Base-by-base conservation (phyloP, 306 rosid species). In the Gastrolobium bilobum region DNA sequence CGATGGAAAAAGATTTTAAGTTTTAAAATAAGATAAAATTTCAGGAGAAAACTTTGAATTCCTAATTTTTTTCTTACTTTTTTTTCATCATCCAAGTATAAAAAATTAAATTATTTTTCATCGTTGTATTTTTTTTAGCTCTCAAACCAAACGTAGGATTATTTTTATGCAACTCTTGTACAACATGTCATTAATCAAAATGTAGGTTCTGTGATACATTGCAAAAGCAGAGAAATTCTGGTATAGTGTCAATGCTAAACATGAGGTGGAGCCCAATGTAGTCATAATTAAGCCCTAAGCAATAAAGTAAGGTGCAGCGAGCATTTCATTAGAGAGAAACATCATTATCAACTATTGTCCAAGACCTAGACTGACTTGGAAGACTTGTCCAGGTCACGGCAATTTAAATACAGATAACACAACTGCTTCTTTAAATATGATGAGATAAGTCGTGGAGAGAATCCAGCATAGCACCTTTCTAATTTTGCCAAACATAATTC, bases 361-460 rank as follows among this genome's bases (percentile, higher is more conserved):
- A 5, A 30, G 56, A 44, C 54, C 9, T 1, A 0, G 56, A 34
- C 26, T 42, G 37, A n/a, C 4, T 51, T 38, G 5, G 72, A 30
- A 61, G 26, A 42, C 7, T 67, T 43, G 53, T 79, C 26, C 26
- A 79, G 54, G 31, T 60, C 64, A 79, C 38, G 37, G 34, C 31
- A n/a, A 43, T 77, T 77, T 7, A 52, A 51, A 52, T 52, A n/a
- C n/a, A n/a, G n/a, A n/a, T n/a, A n/a, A n/a, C n/a, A 77, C 37
- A 7, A 20, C 33, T 35, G 72, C 53, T 75, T 50, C 30, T 34
- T 35, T 50, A 75, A 61, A 35, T 14, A 47, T 47, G 71, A 62
- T n/a, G n/a, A n/a, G n/a, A n/a, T n/a, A n/a, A n/a, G n/a, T n/a
- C n/a, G n/a, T 34, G 69, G 38, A 61, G 61, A 61, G 70, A 75